Evolutionary conservation across 257 asterid species (phyloP).

Genomic region (Solanum sitiens): DNA sequence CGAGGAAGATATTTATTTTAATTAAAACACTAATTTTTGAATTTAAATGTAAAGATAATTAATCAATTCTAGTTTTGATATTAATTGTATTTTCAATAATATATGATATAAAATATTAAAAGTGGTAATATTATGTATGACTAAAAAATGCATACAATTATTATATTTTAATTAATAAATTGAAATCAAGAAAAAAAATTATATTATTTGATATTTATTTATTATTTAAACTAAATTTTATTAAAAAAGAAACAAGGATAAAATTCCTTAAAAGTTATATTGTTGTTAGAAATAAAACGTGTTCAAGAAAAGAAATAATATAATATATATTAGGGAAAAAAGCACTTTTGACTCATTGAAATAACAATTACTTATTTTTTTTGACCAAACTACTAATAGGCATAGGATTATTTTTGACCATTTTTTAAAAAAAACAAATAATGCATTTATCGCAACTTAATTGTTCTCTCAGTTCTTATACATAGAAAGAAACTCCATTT

Average conservation of each 20-base stretch:
- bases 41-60: too few species aligned
- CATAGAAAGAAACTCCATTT: neutral
- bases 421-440: too few species aligned
- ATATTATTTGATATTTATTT: too few species aligned
- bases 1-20: too few species aligned
- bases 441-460: neutral
- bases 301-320: neutral
- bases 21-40: too few species aligned
- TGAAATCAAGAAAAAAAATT: too few species aligned
- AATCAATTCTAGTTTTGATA: too few species aligned
- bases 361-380: neutral
- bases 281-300: neutral
- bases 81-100: too few species aligned
- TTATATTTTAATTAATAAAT: too few species aligned
- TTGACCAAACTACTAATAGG: neutral
- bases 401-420: neutral
- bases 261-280: neutral
- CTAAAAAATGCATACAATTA: neutral
- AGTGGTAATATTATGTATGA: neutral
- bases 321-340: neutral
- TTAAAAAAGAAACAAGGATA: neutral
- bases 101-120: too few species aligned
- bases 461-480: neutral
- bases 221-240: too few species aligned
- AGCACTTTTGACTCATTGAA: neutral